These are phyloP conservation scores for Corylus avellana DNA, from an alignment of 306 rosid genomes.

Conservation along the genomic window DNA sequence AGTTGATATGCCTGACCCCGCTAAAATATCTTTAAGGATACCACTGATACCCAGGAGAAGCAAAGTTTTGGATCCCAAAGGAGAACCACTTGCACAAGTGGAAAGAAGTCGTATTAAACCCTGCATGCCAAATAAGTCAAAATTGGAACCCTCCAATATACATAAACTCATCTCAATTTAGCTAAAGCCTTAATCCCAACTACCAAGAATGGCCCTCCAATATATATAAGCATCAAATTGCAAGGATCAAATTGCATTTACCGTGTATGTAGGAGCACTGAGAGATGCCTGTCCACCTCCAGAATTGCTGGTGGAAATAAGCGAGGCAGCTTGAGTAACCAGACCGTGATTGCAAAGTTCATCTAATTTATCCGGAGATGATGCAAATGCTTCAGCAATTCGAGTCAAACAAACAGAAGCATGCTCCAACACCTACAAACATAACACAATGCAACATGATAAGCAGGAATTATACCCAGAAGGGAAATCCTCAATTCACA, in stretches of 20 bases:
- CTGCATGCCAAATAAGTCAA: slow-evolving; percentile 54
- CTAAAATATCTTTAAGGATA: slow-evolving; percentile 84
- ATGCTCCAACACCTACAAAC: slow-evolving; percentile 89
- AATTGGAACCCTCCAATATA: background rate
- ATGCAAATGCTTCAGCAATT: slow-evolving; percentile 97
- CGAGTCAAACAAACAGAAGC: slow-evolving; percentile 98
- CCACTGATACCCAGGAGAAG: slow-evolving; percentile 94
- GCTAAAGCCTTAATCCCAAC: background rate
- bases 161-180: background rate
- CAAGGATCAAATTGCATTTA: slow-evolving; percentile 37
- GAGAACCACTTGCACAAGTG: slow-evolving; percentile 98
- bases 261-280: slow-evolving; percentile 91
- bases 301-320: slow-evolving; percentile 86
- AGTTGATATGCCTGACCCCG: slow-evolving; percentile 82
- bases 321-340: slow-evolving; percentile 92
- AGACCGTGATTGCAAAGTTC: slow-evolving; percentile 92
- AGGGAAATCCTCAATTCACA: background rate
- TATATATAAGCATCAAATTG: slow-evolving; percentile 2
- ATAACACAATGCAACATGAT: slow-evolving; percentile 1
- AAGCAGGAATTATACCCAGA: slow-evolving; percentile 1
- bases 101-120: slow-evolving; percentile 97
- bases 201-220: background rate
- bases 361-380: slow-evolving; percentile 89
- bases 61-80: slow-evolving; percentile 84
- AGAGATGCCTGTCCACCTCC: slow-evolving; percentile 99